These are phyloP conservation scores for Perkinsus chesapeaki DNA, from an alignment of 169 alveolate genomes.

Conservation along the genomic window DNA sequence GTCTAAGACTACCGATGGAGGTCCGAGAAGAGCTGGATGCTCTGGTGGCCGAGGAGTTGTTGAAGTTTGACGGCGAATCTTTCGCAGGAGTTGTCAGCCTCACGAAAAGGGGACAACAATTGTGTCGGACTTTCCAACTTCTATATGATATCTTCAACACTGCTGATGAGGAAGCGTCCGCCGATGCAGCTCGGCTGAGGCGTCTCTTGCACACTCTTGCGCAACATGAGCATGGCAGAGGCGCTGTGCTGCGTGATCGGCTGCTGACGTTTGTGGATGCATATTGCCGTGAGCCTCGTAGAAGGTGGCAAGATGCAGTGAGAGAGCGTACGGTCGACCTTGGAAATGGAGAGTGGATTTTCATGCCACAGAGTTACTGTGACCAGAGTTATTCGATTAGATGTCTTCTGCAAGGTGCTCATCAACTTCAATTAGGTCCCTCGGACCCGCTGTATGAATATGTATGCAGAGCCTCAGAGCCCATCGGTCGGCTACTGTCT, in stretches of 20 bases:
- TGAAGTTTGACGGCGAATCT: background rate
- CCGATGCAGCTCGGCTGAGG: background rate
- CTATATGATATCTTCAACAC: background rate
- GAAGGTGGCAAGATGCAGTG: background rate
- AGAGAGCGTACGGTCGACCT: background rate
- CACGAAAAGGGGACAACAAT: background rate
- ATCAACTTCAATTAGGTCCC: too few relatives aligned
- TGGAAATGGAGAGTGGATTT: background rate
- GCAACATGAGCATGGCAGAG: background rate
- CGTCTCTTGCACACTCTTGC: background rate
- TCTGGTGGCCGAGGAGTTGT: background rate
- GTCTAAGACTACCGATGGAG: background rate
- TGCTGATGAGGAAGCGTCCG: background rate
- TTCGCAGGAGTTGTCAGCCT: background rate
- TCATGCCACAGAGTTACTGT: background rate
- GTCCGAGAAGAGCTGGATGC: background rate
- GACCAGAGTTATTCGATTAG: background rate
- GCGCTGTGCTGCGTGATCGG: background rate
- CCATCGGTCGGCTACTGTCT: background rate
- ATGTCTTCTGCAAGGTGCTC: too few relatives aligned
- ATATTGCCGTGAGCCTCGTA: background rate
- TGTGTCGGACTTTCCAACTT: background rate
- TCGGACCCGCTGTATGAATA: background rate
- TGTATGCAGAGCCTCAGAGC: background rate
- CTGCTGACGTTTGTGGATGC: background rate